Conservation (phyloP, 2,329 filamentous ascomycete species). For the Talaromyces sp. region DNA sequence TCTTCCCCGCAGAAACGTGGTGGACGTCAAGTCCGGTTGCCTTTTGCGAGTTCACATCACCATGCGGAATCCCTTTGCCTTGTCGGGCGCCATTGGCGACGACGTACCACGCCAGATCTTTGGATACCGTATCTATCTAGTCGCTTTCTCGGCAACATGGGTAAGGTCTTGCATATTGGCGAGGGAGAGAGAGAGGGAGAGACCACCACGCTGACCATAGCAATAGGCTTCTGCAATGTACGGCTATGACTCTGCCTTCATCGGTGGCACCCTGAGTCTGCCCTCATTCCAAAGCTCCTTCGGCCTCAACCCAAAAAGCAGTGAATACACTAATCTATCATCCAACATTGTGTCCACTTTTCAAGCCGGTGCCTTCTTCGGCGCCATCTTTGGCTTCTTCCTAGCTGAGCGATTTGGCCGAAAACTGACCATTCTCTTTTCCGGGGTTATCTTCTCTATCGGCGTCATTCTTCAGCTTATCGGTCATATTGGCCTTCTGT, state of each 20-base stretch:
- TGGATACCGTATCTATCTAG: conserved; percentile 2
- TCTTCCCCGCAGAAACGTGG: neutral
- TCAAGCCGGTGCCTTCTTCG: conserved; percentile 8
- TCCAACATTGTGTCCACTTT: conserved; percentile 7
- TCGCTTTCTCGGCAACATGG: conserved; percentile 2
- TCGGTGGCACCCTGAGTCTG: conserved; percentile 5
- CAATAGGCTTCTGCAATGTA: conserved; percentile 4
- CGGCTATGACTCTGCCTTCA: conserved; percentile 8
- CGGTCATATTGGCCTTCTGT: conserved; percentile 1
- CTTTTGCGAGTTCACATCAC: neutral
- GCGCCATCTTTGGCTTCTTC: conserved; percentile 57
- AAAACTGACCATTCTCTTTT: conserved; percentile 48
- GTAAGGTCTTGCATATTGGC: neutral
- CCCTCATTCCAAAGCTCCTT: conserved; percentile 4
- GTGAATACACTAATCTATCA: neutral
- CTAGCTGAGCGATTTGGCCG: conserved; percentile 51
- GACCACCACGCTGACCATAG: neutral
- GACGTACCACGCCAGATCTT: conserved; percentile 1
- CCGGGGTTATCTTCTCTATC: conserved; percentile 52
- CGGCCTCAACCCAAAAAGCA: neutral
- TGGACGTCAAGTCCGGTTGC: neutral
- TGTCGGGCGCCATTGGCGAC: neutral
- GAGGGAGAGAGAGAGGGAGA: neutral
- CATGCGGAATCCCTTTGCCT: conserved; percentile 7
- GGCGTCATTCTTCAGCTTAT: conserved; percentile 57